phyloP scores from a whole-genome alignment of 768 basidiomycete species.

The Tricholoma matsutake region DNA sequence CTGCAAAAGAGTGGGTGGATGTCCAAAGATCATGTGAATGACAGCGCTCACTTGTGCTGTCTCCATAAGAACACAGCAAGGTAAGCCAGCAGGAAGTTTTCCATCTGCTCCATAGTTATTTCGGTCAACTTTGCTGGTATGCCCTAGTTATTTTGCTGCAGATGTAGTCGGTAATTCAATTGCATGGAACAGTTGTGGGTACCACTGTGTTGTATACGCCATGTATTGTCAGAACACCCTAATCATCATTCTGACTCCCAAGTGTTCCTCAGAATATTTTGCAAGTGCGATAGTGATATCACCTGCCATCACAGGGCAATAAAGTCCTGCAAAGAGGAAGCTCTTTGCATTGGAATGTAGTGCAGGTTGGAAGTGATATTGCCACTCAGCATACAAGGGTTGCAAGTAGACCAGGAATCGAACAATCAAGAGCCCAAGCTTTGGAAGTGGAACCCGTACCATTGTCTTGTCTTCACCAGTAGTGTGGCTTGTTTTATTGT shows the following conservation, averaged over 20 bases:
- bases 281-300: neutral
- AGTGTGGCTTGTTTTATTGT: too few species aligned
- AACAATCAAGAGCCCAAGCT: too few species aligned
- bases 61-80: constrained; percentile 4
- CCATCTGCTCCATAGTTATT: constrained; percentile 14
- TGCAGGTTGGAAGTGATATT: neutral
- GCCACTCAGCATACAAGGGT: neutral
- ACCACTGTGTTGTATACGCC: too few species aligned
- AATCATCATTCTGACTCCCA: too few species aligned
- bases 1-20: too few species aligned
- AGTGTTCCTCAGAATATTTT: neutral
- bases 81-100: constrained; percentile 7
- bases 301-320: neutral
- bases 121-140: constrained; percentile 4
- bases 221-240: too few species aligned
- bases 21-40: too few species aligned
- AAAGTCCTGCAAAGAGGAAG: constrained; percentile 2
- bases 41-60: too few species aligned
- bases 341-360: neutral
- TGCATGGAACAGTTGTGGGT: too few species aligned
- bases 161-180: neutral
- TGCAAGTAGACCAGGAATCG: too few species aligned
- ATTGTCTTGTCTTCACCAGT: too few species aligned
- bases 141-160: constrained; percentile 9
- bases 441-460: too few species aligned